Conservation (phyloP, 805 yeast species). For the Jamesozyma piceae region DNA sequence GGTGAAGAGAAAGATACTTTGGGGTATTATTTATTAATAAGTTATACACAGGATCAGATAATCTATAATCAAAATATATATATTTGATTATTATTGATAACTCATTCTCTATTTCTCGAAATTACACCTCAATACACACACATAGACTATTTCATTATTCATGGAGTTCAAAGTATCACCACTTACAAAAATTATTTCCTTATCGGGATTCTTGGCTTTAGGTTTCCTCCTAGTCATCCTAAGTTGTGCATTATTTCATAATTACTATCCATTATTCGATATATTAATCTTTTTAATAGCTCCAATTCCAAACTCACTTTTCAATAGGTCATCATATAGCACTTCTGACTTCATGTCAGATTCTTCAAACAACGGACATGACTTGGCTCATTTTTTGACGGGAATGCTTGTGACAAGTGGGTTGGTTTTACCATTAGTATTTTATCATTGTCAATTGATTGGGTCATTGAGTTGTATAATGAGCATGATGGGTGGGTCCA, state of each 20-base stretch:
- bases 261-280: constrained; percentile 84
- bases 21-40: no score
- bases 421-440: constrained; percentile 60
- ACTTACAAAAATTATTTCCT: constrained; percentile 27
- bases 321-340: constrained; percentile 36
- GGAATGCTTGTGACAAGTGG: constrained; percentile 74
- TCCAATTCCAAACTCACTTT: constrained; percentile 60
- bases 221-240: constrained; percentile 84
- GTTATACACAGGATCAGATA: no score
- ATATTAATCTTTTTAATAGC: constrained; percentile 58
- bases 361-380: constrained; percentile 43
- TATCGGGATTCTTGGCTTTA: constrained; percentile 55
- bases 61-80: no score
- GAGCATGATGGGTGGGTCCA: constrained; percentile 75
- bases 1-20: no score
- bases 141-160: no score
- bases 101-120: no score
- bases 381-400: constrained; percentile 69
- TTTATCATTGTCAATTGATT: constrained; percentile 67
- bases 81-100: no score
- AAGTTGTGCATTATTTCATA: constrained; percentile 79
- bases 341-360: constrained; percentile 59
- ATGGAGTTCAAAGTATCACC: constrained; percentile 30
- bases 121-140: no score
- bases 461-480: constrained; percentile 61